Evolutionary conservation across 345 rosid species (phyloP).

Genomic region (Barbarea vulgaris): DNA sequence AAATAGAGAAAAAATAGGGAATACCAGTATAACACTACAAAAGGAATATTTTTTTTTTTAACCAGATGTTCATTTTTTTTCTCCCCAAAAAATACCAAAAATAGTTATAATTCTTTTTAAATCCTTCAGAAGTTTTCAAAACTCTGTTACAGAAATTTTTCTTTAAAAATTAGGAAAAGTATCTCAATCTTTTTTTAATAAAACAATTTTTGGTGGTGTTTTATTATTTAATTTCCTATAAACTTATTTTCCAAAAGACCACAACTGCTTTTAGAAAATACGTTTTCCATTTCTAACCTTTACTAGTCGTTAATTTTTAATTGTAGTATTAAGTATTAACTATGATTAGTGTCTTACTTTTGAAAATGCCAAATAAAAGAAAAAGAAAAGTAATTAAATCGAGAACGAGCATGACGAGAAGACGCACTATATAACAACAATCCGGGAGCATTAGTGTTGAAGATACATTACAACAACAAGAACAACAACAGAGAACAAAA

Average conservation of each 20-base stretch:
- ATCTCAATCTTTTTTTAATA: not conserved
- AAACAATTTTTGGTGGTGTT: not conserved
- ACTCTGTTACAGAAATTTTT: not conserved
- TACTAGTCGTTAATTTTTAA: not conserved
- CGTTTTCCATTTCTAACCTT: not conserved
- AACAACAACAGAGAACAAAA: not conserved
- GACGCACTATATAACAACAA: slow-evolving; percentile 44
- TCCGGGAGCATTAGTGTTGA: slow-evolving; percentile 24
- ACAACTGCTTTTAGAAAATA: not conserved
- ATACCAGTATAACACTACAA: not conserved
- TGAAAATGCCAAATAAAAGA: slow-evolving; percentile 10
- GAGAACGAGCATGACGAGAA: slow-evolving; percentile 28
- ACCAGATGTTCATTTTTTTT: not conserved
- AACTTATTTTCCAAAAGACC: not conserved
- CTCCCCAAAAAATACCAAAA: not conserved
- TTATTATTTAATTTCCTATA: not conserved
- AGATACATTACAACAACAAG: slow-evolving; percentile 19
- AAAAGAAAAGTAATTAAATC: slow-evolving; percentile 3
- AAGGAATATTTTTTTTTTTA: not conserved
- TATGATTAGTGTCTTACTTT: not conserved
- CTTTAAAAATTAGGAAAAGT: not conserved
- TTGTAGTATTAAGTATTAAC: not conserved
- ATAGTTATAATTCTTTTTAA: not conserved
- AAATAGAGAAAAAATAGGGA: not conserved
- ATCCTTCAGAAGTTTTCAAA: not conserved